Base-by-base conservation (phyloP, 495 filamentous ascomycete genomes). In the Aspergillus carlsbadensis region DNA sequence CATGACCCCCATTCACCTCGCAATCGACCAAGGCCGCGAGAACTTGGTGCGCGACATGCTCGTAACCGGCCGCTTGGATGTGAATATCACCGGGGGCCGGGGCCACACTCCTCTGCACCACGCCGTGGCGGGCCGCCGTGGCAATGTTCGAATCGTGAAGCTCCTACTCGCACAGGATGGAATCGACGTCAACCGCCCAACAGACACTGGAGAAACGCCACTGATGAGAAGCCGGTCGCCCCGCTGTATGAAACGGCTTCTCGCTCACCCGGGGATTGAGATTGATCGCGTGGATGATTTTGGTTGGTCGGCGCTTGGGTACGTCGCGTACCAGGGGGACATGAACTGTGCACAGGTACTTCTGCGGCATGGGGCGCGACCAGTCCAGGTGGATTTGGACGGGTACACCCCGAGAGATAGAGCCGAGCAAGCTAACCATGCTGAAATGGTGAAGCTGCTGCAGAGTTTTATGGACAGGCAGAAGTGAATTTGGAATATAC, bases 341-440 rank as follows among this genome's bases (percentile, higher is more conserved):
- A 18, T 44, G 41, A 20, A 42, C 11, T 42, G 39, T 42, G 39
- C 39, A 42, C 39, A 42, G 15, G 39, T 42, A 15, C 39, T 42
- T 42, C 13, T 42, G 18, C 39, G 10, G 39, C 39, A 42, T 42
- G 39, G 39, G 20, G 39, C 39, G 39, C 39, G 39, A 15, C 39
- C 39, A 8, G 39, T 17, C 7, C 39, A 2, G 6, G 39, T 42
- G 39, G 39, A 42, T 20, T 20, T 42, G 39, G 39, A 42, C 39
- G 39, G 39, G n/a, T 42, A 42, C 39, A 42, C 39, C 39, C 39
- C 39, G 39, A 42, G 39, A 42, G 39, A 42, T 42, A 42, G 39
- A 42, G 39, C 39, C 15, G 39, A 42, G 39, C 39, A 42, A 20
- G 39, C 39, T 20, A 42, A 42, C n/a, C 39, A 42, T 20, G 15